A percentile compares a stretch with the other conserved stretches of the same genome.
These are phyloP conservation scores for Neofusicoccum parvum DNA, from an alignment of 2,329 filamentous ascomycete genomes.

Conservation along the genomic window DNA sequence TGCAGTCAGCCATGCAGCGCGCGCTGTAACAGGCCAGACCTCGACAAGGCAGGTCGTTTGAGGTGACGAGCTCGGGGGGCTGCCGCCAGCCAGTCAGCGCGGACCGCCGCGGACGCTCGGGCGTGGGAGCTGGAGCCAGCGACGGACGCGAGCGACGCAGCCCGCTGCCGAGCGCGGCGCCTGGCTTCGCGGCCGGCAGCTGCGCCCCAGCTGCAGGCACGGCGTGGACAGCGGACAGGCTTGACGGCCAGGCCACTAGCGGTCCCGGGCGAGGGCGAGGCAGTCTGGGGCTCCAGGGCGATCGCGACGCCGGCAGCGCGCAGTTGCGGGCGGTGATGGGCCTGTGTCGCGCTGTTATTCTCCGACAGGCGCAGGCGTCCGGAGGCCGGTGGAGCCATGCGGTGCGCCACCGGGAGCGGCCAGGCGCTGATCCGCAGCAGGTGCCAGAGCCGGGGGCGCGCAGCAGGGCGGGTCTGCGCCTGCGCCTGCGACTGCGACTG, in stretches of 20 bases:
- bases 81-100: not conserved
- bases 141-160: not conserved
- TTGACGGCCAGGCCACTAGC: not conserved
- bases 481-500: not conserved
- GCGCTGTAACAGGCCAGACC: conserved; percentile 9
- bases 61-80: not conserved
- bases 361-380: conserved; percentile 2
- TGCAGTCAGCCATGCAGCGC: conserved; percentile 17
- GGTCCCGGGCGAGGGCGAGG: not conserved
- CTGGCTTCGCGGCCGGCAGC: not conserved
- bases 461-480: too few relatives aligned
- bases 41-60: not conserved
- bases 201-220: not conserved
- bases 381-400: conserved; percentile 9
- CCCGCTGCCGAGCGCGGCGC: not conserved
- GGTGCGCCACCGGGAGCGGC: conserved; percentile 15
- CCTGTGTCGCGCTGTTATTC: conserved; percentile 5
- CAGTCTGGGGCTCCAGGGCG: not conserved
- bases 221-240: not conserved
- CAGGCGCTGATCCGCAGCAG: conserved; percentile 14
- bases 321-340: not conserved
- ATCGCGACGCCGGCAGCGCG: not conserved
- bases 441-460: not conserved
- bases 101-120: conserved; percentile 2
- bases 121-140: not conserved